These are phyloP conservation scores for Thelephora ganbajun DNA, from an alignment of 768 basidiomycete species.

Conservation along the genomic window DNA sequence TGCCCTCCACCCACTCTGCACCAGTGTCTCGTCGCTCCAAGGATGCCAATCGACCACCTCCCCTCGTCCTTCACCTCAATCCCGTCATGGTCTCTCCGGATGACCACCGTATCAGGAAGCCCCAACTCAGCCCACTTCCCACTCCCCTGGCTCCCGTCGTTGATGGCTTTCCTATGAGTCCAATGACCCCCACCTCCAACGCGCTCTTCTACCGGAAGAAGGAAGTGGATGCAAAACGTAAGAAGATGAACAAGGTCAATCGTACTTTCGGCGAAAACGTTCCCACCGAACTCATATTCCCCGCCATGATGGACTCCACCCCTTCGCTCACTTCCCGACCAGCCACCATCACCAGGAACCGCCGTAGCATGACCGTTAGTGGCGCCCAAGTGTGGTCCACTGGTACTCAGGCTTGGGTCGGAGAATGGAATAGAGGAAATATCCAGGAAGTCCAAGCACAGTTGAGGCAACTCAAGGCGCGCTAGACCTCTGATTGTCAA, in stretches of 20 bases:
- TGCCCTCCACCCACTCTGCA: neutral
- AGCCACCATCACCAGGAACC: neutral
- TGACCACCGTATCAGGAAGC: constrained; percentile 11
- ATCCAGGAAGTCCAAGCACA: constrained; percentile 25
- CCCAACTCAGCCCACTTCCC: constrained; percentile 5
- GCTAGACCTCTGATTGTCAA: constrained; percentile 1
- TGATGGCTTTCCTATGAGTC: constrained; percentile 5
- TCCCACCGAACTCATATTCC: constrained; percentile 38
- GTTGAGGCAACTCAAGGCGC: constrained; percentile 17
- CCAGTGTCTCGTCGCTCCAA: constrained; percentile 3
- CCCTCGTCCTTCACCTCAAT: constrained; percentile 20
- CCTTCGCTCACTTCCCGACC: neutral
- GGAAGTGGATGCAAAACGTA: constrained; percentile 23
- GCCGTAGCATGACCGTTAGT: neutral
- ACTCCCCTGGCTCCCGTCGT: neutral
- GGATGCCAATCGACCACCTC: constrained; percentile 10
- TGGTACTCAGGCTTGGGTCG: constrained; percentile 18
- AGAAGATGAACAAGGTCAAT: constrained; percentile 42
- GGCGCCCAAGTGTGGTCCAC: constrained; percentile 11
- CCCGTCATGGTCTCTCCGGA: constrained; percentile 13
- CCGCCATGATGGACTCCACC: constrained; percentile 2
- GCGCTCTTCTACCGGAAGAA: constrained; percentile 11
- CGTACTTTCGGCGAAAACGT: constrained; percentile 47
- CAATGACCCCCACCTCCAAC: constrained; percentile 14
- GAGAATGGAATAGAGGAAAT: constrained; percentile 27